Conservation (phyloP, 345 rosid species). For the Noccaea caerulescens region DNA sequence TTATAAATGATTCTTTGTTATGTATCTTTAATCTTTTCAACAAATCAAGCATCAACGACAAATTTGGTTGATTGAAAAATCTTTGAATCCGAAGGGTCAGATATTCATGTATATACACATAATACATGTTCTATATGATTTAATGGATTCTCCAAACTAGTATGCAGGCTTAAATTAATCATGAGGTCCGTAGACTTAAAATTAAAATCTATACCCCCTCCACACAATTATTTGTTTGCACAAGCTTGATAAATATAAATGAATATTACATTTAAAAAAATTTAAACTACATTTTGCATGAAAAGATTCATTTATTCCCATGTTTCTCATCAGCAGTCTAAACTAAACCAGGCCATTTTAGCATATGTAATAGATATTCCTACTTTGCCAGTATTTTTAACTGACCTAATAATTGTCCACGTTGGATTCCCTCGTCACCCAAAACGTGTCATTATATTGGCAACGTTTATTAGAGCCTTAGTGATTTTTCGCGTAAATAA, state of each 20-base stretch:
- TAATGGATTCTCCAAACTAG: conserved; percentile 15
- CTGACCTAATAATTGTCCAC: conserved; percentile 2
- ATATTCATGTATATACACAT: background rate
- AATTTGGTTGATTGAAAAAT: too few relatives aligned
- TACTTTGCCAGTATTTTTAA: background rate
- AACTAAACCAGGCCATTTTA: background rate
- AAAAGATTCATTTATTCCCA: background rate
- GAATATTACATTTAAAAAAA: background rate
- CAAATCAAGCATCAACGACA: too few relatives aligned
- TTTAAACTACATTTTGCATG: conserved; percentile 1
- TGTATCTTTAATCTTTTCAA: too few relatives aligned
- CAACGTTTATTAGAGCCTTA: background rate
- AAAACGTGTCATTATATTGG: conserved; percentile 7
- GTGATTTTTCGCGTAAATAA: background rate
- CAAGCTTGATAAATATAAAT: background rate
- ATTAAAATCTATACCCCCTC: background rate
- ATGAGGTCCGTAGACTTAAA: background rate
- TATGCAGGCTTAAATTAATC: background rate
- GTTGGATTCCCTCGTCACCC: conserved; percentile 13
- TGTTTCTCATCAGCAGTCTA: background rate
- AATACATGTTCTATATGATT: conserved; percentile 11
- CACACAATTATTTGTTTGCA: background rate
- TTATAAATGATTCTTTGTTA: too few relatives aligned
- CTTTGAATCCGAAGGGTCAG: background rate
- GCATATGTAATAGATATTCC: conserved; percentile 30